Base-by-base conservation (phyloP, 2,329 filamentous ascomycete genomes). In the Colletotrichum caudatum region DNA sequence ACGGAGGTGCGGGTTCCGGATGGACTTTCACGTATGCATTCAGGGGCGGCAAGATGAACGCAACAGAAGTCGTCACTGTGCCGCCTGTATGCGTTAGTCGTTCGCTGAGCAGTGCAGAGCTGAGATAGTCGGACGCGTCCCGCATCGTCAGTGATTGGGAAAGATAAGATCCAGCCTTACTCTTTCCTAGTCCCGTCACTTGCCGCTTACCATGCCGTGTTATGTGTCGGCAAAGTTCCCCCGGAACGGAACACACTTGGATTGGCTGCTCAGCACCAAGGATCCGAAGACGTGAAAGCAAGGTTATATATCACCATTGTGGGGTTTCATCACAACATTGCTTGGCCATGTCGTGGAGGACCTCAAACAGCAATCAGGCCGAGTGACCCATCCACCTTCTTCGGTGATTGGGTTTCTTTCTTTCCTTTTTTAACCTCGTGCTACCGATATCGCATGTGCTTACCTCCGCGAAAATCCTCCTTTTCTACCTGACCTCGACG, bases 1-100 rank as follows among this genome's bases (percentile, higher is more conserved):
- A 89, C 54, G 87, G 82, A 0, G 87, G 78, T 1, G 87, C 87
- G 0, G 86, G 79, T 0, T 87, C 85, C 1, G 86, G 86, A 0
- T 89, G 87, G 87, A 84, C 81, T 0, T 89, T 89, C 73, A 86
- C 84, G 3, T 89, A 89, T 73, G 79, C 86, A 0, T 87, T 83
- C 72, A 79, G 86, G 5, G 84, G 84, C 3, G 84, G 82, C 0
- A 74, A 71, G 9, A 88, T 89, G 87, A 78, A 80, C 23, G 79
- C 80, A 48, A 83, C 85, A 0, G 75, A 80, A 54, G 85, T 87
- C 1, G 81, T 88, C 0, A 81, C 77, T 3, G 82, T 89, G 41
- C 64, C 73, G 16, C 72, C 73, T 20, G 58, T 74, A 9, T 69
- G 63, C 23, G 60, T 69, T 1, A 56, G 59, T n/a, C 59, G 54